These are phyloP conservation scores for Colletotrichum cordylinicola DNA, from an alignment of 2,329 filamentous ascomycete species.

Conservation along the genomic window DNA sequence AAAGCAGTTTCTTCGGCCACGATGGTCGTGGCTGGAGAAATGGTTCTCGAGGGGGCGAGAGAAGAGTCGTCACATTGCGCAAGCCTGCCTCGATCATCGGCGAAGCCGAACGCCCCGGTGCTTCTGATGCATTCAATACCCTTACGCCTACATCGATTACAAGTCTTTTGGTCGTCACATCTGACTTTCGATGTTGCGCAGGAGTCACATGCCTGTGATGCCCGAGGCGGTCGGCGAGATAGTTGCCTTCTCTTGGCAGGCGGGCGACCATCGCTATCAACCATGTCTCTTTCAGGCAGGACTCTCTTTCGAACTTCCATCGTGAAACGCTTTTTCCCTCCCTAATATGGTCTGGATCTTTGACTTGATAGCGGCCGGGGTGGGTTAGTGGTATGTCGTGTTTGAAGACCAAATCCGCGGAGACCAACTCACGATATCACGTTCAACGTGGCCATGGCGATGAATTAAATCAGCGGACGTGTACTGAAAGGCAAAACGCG, in stretches of 20 bases:
- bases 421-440: background rate
- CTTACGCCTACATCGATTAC: background rate
- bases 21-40: background rate
- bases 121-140: background rate
- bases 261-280: background rate
- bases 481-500: background rate
- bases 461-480: background rate
- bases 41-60: background rate
- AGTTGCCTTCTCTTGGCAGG: background rate
- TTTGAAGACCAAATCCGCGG: background rate
- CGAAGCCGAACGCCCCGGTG: background rate
- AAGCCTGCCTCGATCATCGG: background rate
- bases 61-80: fast-evolving
- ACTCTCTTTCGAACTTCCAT: background rate
- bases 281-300: fast-evolving
- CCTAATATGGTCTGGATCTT: background rate
- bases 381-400: background rate
- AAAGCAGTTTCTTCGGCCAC: background rate
- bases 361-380: background rate
- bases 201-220: background rate
- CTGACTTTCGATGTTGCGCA: background rate
- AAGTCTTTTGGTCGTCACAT: background rate
- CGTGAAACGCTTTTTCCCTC: background rate
- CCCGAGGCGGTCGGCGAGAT: background rate
- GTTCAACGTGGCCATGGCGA: background rate